phyloP scores from a whole-genome alignment of 2,329 filamentous ascomycete species.

The Phaeosphaeria sp. region DNA sequence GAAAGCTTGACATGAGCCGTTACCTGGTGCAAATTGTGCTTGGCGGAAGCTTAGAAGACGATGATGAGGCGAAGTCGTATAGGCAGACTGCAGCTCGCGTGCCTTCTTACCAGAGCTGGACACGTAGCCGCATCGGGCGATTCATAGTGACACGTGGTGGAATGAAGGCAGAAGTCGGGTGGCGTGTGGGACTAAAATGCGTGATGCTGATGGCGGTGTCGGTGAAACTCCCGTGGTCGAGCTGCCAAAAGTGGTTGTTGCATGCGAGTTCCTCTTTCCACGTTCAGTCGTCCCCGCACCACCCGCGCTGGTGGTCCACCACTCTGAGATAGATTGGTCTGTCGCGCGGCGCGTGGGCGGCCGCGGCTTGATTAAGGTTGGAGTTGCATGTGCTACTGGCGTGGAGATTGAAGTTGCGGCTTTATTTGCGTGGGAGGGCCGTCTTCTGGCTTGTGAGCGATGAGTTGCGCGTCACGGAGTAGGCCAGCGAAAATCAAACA shows the following conservation, averaged over 20 bases:
- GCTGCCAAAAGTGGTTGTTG: background rate
- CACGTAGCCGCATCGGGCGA: background rate
- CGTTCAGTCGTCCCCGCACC: background rate
- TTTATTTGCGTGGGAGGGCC: conserved; percentile 14
- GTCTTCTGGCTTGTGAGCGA: conserved; percentile 9
- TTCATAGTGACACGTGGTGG: background rate
- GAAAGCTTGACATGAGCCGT: background rate
- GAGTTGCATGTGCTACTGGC: background rate
- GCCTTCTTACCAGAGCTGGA: conserved; percentile 1
- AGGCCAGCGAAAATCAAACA: background rate
- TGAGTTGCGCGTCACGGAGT: conserved; percentile 4
- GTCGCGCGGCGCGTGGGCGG: background rate
- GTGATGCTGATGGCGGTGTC: background rate
- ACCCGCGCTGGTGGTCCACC: background rate
- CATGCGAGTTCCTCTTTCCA: background rate
- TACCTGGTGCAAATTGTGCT: background rate
- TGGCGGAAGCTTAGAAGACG: background rate
- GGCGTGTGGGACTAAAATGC: background rate
- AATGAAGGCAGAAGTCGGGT: background rate
- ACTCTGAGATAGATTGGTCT: background rate
- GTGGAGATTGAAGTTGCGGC: conserved; percentile 13
- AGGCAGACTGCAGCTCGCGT: background rate
- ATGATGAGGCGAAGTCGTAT: background rate
- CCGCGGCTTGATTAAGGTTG: background rate
- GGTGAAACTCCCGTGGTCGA: background rate